A percentile compares a stretch with the other conserved stretches of the same genome.
Conservation (phyloP, 805 yeast species). For the Candida jianshihensis region DNA sequence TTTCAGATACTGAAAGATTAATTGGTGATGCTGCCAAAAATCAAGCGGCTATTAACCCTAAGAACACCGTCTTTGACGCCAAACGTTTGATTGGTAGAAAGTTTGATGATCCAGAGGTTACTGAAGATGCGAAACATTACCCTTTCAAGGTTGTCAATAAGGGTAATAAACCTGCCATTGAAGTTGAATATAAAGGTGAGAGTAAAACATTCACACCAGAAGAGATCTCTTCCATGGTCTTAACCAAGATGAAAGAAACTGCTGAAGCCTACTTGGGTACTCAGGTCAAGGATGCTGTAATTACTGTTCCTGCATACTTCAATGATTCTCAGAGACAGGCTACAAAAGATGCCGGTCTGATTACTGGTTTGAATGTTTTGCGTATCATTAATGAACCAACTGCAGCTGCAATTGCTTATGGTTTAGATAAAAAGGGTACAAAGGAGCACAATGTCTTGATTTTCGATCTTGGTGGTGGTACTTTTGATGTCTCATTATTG, state of each 20-base stretch:
- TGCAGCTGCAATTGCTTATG: slow-evolving; percentile 98
- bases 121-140: slow-evolving; percentile 76
- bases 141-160: slow-evolving; percentile 77
- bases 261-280: slow-evolving; percentile 86
- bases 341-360: slow-evolving; percentile 94
- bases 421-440: slow-evolving; percentile 60
- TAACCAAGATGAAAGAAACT: slow-evolving; percentile 86
- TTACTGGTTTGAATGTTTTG: slow-evolving; percentile 91
- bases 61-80: slow-evolving; percentile 91
- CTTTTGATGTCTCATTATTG: slow-evolving; percentile 93
- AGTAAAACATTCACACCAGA: slow-evolving; percentile 84
- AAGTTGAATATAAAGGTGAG: slow-evolving; percentile 87
- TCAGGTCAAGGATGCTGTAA: slow-evolving; percentile 81
- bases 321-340: slow-evolving; percentile 98
- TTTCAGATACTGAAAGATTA: slow-evolving; percentile 90
- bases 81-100: slow-evolving; percentile 90
- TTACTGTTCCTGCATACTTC: slow-evolving; percentile 95
- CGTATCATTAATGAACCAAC: slow-evolving; percentile 96
- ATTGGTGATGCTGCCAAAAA: slow-evolving; percentile 98
- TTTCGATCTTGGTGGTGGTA: slow-evolving; percentile 98
- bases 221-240: slow-evolving; percentile 90
- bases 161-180: slow-evolving; percentile 79
- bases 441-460: slow-evolving; percentile 85
- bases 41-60: slow-evolving; percentile 96
- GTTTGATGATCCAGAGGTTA: slow-evolving; percentile 73